phyloP scores from a whole-genome alignment of 2,329 filamentous ascomycete genomes.

The Grosmannia clavigera region DNA sequence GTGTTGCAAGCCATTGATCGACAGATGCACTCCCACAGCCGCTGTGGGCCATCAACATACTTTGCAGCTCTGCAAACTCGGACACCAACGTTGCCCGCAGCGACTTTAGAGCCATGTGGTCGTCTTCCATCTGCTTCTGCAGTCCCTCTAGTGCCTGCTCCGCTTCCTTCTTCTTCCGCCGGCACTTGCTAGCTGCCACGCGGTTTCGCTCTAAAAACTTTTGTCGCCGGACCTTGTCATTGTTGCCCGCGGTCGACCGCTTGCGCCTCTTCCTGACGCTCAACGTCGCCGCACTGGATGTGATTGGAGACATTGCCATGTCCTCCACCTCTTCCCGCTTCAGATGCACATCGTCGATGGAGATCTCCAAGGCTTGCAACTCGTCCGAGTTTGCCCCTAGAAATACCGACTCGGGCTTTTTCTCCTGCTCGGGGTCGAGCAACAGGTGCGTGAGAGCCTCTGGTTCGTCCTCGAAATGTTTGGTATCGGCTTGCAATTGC shows the following conservation, averaged over 20 bases:
- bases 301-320: not conserved
- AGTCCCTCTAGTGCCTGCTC: constrained; percentile 36
- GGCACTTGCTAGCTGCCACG: constrained; percentile 60
- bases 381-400: not conserved
- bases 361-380: not conserved
- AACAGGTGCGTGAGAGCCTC: not conserved
- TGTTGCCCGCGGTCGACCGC: not conserved
- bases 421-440: not conserved
- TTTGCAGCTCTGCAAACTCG: not conserved
- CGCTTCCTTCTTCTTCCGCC: constrained; percentile 48
- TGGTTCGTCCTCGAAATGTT: not conserved
- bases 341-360: not conserved
- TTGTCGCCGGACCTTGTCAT: constrained; percentile 32
- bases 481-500: not conserved
- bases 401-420: not conserved
- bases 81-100: not conserved
- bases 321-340: not conserved
- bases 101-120: constrained; percentile 15
- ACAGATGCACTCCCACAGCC: constrained; percentile 40
- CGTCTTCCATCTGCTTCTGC: constrained; percentile 28
- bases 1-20: constrained; percentile 31
- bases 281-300: not conserved
- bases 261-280: not conserved
- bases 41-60: constrained; percentile 29
- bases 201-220: constrained; percentile 59